Conservation (phyloP, 108 stramenopile species). For the Cyclotella sp. region DNA sequence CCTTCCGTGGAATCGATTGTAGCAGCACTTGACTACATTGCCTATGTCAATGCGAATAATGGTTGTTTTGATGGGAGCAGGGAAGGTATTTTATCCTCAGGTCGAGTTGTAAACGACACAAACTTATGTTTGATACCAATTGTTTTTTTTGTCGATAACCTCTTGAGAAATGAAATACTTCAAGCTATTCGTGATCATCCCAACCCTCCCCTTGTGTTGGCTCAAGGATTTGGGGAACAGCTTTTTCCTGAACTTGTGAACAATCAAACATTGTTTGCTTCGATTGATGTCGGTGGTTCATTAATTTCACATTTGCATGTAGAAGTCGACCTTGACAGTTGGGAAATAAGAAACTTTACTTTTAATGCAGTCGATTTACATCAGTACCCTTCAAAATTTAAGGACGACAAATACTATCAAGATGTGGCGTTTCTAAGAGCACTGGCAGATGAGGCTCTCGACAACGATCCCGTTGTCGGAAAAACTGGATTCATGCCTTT, state of each 20-base stretch:
- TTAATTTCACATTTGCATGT: constrained; percentile 1
- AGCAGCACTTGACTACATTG: constrained; percentile 3
- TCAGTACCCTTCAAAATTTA: constrained; percentile 27
- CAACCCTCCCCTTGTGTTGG: neutral
- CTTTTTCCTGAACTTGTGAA: neutral
- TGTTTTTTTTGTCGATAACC: neutral
- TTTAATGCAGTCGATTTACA: neutral
- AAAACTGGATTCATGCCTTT: constrained; percentile 46
- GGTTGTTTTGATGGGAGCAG: neutral
- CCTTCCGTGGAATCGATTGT: neutral
- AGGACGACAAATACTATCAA: constrained; percentile 45
- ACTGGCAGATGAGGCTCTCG: constrained; percentile 46
- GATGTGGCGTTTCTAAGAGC: constrained; percentile 24
- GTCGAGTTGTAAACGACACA: neutral
- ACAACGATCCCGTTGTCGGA: constrained; percentile 56
- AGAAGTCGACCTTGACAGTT: neutral
- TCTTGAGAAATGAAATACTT: neutral
- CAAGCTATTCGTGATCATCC: neutral
- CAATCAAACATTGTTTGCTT: neutral
- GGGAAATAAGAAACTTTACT: neutral
- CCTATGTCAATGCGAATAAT: constrained; percentile 3
- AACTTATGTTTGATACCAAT: neutral
- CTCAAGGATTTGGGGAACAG: neutral
- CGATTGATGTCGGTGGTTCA: neutral
- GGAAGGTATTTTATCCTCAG: neutral